Conservation (phyloP, 192 early-diverging fungal genomes). For the Backusella tarrabulga region DNA sequence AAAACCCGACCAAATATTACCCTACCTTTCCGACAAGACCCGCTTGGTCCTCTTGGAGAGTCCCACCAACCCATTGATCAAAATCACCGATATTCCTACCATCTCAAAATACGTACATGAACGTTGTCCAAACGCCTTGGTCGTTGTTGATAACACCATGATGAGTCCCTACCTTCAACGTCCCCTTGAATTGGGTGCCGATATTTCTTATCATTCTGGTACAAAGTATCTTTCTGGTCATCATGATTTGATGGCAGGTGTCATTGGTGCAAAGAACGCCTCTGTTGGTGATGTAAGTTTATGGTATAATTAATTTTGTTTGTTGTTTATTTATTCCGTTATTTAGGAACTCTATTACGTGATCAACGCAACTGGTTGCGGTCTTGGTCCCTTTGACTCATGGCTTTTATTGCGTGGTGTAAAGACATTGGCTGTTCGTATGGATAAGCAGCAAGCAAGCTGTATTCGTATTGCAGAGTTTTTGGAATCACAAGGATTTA, state of each 20-base stretch:
- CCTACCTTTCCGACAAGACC: constrained; percentile 73
- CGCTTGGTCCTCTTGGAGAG: constrained; percentile 89
- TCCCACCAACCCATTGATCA: constrained; percentile 96
- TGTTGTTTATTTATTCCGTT: constrained; percentile 1
- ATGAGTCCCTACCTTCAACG: constrained; percentile 95
- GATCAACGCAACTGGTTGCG: constrained; percentile 94
- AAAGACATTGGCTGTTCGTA: constrained; percentile 94
- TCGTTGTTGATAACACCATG: constrained; percentile 99
- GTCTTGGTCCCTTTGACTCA: constrained; percentile 87
- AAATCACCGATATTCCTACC: constrained; percentile 85
- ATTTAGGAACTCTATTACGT: constrained; percentile 80
- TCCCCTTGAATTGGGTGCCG: constrained; percentile 86
- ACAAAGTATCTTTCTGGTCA: constrained; percentile 98
- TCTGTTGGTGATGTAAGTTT: constrained; percentile 69
- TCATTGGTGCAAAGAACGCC: constrained; percentile 75
- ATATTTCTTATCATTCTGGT: constrained; percentile 94
- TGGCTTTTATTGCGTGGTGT: constrained; percentile 93
- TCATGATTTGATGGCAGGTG: constrained; percentile 99
- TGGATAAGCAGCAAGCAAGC: constrained; percentile 91
- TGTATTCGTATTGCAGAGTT: constrained; percentile 78
- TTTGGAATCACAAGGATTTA: constrained; percentile 78
- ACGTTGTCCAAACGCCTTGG: constrained; percentile 72
- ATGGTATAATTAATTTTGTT: background rate
- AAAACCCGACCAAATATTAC: constrained; percentile 51
- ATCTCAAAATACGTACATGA: constrained; percentile 73